phyloP scores from a whole-genome alignment of 495 filamentous ascomycete species.

The Penicillium herquei region DNA sequence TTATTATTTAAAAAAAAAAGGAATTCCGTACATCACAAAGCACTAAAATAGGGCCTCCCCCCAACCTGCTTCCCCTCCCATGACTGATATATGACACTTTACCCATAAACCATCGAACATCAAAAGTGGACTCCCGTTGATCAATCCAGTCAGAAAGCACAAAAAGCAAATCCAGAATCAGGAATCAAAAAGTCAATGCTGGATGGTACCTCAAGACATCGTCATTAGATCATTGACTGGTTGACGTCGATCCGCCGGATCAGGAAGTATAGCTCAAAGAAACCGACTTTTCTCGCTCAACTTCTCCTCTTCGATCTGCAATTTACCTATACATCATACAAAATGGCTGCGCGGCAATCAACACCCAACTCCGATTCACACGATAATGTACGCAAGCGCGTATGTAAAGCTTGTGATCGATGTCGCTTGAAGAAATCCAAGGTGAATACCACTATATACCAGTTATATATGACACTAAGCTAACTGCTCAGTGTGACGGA shows the following conservation, averaged over 20 bases:
- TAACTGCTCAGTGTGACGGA: constrained; percentile 54
- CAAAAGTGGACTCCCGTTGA: not conserved
- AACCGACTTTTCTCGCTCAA: constrained; percentile 1
- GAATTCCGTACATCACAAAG: constrained; percentile 1
- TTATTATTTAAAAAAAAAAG: not conserved
- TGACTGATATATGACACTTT: constrained; percentile 23
- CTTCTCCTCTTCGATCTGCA: not conserved
- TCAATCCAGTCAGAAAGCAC: too few species aligned
- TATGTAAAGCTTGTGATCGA: constrained; percentile 64
- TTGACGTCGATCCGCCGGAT: constrained; percentile 33
- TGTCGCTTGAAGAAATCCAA: constrained; percentile 66
- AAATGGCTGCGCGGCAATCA: constrained; percentile 48
- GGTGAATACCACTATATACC: constrained; percentile 34
- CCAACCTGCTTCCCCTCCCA: not conserved
- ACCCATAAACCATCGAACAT: not conserved
- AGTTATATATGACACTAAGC: constrained; percentile 11
- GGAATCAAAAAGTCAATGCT: constrained; percentile 15
- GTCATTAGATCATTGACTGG: constrained; percentile 33
- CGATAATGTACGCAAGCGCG: constrained; percentile 54
- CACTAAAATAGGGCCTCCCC: constrained; percentile 8
- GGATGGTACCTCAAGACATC: constrained; percentile 16
- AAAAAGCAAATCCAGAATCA: too few species aligned
- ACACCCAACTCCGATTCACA: constrained; percentile 45
- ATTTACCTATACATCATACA: constrained; percentile 14
- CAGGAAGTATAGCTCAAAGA: constrained; percentile 26